Evolutionary conservation across 208 protist genomes (phyloP).

Genomic region (Leishmania arabica): DNA sequence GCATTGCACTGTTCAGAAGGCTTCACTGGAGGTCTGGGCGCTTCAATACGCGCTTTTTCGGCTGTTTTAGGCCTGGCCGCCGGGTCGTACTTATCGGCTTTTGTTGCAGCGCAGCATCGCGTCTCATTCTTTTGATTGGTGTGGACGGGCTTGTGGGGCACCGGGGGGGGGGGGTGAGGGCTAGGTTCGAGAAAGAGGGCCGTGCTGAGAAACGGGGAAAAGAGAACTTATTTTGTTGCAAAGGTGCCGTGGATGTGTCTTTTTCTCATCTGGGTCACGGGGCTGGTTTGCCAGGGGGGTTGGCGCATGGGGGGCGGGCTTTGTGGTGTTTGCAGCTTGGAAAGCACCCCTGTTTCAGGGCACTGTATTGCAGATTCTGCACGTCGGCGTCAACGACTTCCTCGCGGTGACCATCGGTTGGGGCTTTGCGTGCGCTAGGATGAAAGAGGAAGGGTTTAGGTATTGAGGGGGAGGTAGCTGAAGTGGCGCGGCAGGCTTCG

Average conservation of each 20-base stretch:
- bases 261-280: not conserved
- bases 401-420: not conserved
- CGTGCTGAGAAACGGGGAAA: too few relatives aligned
- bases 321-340: too few relatives aligned
- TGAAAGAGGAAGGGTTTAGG: not conserved
- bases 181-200: too few relatives aligned
- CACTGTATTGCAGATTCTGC: too few relatives aligned
- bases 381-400: too few relatives aligned
- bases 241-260: fast-evolving
- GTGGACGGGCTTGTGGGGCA: too few relatives aligned
- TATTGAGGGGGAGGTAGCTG: not conserved
- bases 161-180: too few relatives aligned
- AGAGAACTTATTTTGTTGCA: too few relatives aligned
- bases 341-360: too few relatives aligned
- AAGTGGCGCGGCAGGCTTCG: not conserved
- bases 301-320: too few relatives aligned
- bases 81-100: not conserved
- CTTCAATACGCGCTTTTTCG: not conserved
- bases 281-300: not conserved
- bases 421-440: not conserved
- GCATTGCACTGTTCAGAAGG: not conserved
- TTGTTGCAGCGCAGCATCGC: not conserved
- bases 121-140: too few relatives aligned
- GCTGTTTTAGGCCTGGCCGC: not conserved
- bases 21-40: fast-evolving